These are phyloP conservation scores for Suillus discolor DNA, from an alignment of 768 basidiomycete genomes.

Conservation along the genomic window DNA sequence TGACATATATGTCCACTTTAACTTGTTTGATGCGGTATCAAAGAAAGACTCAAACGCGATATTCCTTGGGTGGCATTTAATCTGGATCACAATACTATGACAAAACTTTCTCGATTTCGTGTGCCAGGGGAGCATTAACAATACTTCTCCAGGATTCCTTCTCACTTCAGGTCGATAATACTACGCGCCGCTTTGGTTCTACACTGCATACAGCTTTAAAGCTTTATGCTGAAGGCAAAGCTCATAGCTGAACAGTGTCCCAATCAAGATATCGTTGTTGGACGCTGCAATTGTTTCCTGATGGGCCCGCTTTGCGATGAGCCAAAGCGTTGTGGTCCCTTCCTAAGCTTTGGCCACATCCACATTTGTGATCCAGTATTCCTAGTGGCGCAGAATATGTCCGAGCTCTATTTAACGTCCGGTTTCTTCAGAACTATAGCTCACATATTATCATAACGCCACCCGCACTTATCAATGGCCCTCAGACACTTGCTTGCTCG, in stretches of 20 bases:
- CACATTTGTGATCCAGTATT: neutral
- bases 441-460: neutral
- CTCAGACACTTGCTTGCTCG: constrained; percentile 1
- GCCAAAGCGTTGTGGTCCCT: constrained; percentile 1
- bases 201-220: neutral
- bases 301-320: neutral
- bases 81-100: neutral
- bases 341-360: constrained; percentile 2
- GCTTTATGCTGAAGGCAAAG: neutral
- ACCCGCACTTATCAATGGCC: neutral
- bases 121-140: neutral
- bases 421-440: neutral
- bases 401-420: neutral
- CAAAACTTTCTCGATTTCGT: neutral
- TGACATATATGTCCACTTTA: neutral
- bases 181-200: neutral
- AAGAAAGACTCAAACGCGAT: neutral
- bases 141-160: neutral
- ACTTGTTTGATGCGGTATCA: neutral
- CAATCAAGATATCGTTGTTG: neutral
- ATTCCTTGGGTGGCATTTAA: neutral
- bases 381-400: neutral
- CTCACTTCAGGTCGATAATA: neutral
- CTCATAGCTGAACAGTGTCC: neutral
- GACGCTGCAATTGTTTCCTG: no score